Conservation (phyloP, 768 basidiomycete genomes). For the Mycena albidolilacea region DNA sequence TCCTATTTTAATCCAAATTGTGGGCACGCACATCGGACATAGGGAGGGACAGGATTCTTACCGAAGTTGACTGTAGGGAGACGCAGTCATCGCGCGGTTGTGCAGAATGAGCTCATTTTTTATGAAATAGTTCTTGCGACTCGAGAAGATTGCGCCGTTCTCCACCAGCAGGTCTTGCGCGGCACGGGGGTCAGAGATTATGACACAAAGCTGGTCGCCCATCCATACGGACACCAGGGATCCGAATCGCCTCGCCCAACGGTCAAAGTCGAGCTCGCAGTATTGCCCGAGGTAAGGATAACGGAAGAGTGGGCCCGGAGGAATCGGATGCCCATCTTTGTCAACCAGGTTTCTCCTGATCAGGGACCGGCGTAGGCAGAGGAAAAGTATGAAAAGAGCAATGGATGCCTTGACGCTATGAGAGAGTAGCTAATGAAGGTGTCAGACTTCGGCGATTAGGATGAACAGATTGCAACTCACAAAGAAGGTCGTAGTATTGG, state of each 20-base stretch:
- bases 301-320: not conserved
- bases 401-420: not conserved
- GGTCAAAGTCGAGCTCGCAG: conserved; percentile 1
- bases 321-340: not conserved
- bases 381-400: not conserved
- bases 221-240: conserved; percentile 7
- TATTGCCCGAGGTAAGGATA: conserved; percentile 14
- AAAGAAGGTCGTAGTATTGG: not conserved
- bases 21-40: not conserved
- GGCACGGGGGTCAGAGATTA: not conserved
- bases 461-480: not conserved
- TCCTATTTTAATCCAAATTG: not conserved
- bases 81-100: conserved; percentile 3
- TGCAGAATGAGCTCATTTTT: conserved; percentile 11
- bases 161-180: conserved; percentile 14
- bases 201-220: conserved; percentile 9
- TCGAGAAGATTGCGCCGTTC: conserved; percentile 14
- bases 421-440: not conserved
- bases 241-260: conserved; percentile 6
- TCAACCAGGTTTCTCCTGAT: not conserved
- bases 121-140: conserved; percentile 14
- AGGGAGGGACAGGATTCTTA: not conserved
- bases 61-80: not conserved
- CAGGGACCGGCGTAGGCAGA: not conserved
- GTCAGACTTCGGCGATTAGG: not conserved